Evolutionary conservation across 2,329 filamentous ascomycete species (phyloP), one percentile per base, ranked within the genome.

Genomic region (Sarocladium brachiariae): DNA sequence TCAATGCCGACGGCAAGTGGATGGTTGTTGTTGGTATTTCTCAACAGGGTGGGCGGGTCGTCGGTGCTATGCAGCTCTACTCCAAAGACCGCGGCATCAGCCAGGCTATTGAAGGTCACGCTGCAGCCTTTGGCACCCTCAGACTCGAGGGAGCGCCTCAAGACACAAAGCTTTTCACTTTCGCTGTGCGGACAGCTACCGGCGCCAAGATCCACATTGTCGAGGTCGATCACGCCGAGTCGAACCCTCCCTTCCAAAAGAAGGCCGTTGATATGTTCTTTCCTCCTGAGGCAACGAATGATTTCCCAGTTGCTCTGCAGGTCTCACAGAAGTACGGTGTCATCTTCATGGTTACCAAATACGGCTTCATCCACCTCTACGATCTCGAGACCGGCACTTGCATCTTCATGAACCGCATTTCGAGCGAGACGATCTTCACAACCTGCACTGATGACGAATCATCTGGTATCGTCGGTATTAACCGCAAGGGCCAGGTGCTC

Each of bases 341-440:
- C 65, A 86, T 99, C 63, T 96, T 96, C 71, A 83, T 99, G 62
- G 89, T 99, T 55, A 99, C 93, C 52, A 99, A 99, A 70, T 99
- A 96, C 63, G 93, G 93, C 50, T 99, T 97, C 72, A 97, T 99
- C 61, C 93, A 99, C 71, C 81, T 99, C 21, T 97, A 99, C 72
- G 95, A 99, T 64, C 82, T 99, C 52, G 95, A 99, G 75, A 93
- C 88, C 7, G 95, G 89, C 52, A 87, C 87, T 11, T 95, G 89
- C 67, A 93, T 99, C 65, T 99, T 96, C 80, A 95, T 99, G 90
- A 99, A 99, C 78, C 87, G 95, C 61, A 99, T 99, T 63, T 99
- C 93, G 30, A 96, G 90, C 75, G 93, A 99, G 66, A 99, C 93
- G 23, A 97, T 99, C 66, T 99, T 99, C 74, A 95, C 92, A 23